Conservation (phyloP, 495 filamentous ascomycete species). For the Penicillium robsamsonii region DNA sequence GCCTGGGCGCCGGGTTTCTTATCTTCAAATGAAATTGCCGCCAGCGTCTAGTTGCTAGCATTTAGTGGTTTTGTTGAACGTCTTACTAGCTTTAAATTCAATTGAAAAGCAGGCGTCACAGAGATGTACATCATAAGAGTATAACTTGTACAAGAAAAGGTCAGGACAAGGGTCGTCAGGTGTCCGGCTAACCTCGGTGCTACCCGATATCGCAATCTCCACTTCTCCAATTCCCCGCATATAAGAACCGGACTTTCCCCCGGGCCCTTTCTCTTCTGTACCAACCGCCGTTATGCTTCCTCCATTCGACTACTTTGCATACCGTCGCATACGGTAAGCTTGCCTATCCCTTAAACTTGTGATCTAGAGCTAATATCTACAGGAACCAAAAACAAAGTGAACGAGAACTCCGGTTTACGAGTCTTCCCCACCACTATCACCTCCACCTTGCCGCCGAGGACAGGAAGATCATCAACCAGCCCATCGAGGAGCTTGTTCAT, state of each 20-base stretch:
- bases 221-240: slow-evolving; percentile 22
- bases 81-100: not conserved
- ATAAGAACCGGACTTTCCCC: slow-evolving; percentile 26
- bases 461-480: slow-evolving; percentile 62
- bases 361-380: not conserved
- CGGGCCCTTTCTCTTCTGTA: slow-evolving; percentile 1
- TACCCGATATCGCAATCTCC: slow-evolving; percentile 20
- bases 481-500: slow-evolving; percentile 74
- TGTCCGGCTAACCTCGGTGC: slow-evolving; percentile 9
- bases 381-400: slow-evolving; percentile 80
- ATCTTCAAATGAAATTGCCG: not conserved
- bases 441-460: slow-evolving; percentile 59
- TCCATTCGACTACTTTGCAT: slow-evolving; percentile 59
- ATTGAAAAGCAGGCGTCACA: not conserved
- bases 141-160: not conserved
- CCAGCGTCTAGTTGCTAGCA: not conserved
- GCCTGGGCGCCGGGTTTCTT: not conserved
- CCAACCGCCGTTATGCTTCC: slow-evolving; percentile 45
- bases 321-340: slow-evolving; percentile 53
- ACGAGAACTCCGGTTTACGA: slow-evolving; percentile 64
- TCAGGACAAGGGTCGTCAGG: slow-evolving; percentile 5
- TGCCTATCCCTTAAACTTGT: not conserved
- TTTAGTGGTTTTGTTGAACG: not conserved
- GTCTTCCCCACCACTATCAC: slow-evolving; percentile 65
- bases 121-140: not conserved